Base-by-base conservation (phyloP, 495 filamentous ascomycete genomes). In the Clohesyomyces aquaticus region DNA sequence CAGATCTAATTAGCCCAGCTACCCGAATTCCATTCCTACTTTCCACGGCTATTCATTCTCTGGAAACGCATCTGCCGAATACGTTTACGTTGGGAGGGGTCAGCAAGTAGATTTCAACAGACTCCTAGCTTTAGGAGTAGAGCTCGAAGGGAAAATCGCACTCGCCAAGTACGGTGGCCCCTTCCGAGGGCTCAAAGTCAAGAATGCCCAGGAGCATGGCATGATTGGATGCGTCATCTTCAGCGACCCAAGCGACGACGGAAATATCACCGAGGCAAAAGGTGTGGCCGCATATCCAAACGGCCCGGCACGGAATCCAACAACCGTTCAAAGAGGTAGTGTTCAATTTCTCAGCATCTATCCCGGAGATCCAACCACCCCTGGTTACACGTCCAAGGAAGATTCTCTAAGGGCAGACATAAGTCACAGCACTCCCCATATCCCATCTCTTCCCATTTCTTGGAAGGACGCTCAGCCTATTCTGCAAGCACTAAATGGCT, bases 371-470 rank as follows among this genome's bases (percentile, higher is more conserved):
- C 73, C 73, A 11, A 74, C 73, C 0, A 75, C 73, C 3, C 70
- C 70, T 29, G 73, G 73, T 18, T 75, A 75, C 55, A 65, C 70
- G 9, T 75, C 73, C 9, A 69, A 68, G 47, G 56, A 61, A 19
- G 70, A 59, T 41, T 50, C 53, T 16, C 70, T 67, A 6, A 60
- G 73, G 27, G 55, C 65, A 14, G 70, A 71, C 32, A 67, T 35
- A n/a, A 58, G 49, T 22, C 10, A 26, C 21, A 66, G 63, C 25
- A 61, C 55, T 18, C 72, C 73, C 26, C 51, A 53, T 14, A 75
- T 75, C 49, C 73, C 73, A 10, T 75, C 73, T 16, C 63, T 75
- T 22, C 73, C 73, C 6, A 69, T 75, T n/a, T 74, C 72, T 22
- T 73, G 66, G 48, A 22, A 52, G 4, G 73, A 75, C 29, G 73